Conservation (phyloP, 306 rosid species). For the Cucumis sativus region DNA sequence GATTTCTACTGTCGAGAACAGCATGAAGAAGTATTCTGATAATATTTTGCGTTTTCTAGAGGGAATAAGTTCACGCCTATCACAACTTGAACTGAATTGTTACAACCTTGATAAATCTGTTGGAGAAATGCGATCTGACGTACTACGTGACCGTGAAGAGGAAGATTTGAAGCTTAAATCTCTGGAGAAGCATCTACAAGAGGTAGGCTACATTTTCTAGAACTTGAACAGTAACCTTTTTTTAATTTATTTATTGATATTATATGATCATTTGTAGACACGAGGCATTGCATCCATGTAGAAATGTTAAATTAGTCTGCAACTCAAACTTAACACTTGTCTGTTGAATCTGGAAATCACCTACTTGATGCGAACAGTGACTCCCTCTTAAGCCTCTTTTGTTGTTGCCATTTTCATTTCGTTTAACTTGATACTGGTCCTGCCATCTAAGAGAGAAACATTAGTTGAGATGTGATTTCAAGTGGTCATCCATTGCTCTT, state of each 20-base stretch:
- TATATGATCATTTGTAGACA: background rate
- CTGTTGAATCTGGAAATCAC: background rate
- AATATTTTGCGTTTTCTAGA: slow-evolving; percentile 73
- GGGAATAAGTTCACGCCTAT: slow-evolving; percentile 75
- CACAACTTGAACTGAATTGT: slow-evolving; percentile 78
- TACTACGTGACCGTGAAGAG: slow-evolving; percentile 64
- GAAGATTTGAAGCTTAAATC: slow-evolving; percentile 61
- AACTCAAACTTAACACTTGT: background rate
- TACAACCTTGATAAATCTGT: slow-evolving; percentile 84
- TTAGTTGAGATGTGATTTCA: background rate
- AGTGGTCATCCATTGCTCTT: background rate
- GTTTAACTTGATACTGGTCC: background rate
- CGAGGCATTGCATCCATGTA: background rate
- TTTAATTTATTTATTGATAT: background rate
- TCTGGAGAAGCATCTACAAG: slow-evolving; percentile 75
- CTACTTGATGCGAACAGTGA: background rate
- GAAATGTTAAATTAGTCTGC: background rate
- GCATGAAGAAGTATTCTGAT: slow-evolving; percentile 66
- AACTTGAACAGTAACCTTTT: background rate
- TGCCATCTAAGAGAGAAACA: background rate
- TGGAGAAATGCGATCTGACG: slow-evolving; percentile 85
- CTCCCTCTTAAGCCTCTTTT: background rate
- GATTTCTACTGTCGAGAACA: slow-evolving; percentile 59
- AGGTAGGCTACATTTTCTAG: slow-evolving; percentile 37
- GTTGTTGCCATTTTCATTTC: background rate